phyloP scores from a whole-genome alignment of 345 rosid genomes.

The Brassica nigra region DNA sequence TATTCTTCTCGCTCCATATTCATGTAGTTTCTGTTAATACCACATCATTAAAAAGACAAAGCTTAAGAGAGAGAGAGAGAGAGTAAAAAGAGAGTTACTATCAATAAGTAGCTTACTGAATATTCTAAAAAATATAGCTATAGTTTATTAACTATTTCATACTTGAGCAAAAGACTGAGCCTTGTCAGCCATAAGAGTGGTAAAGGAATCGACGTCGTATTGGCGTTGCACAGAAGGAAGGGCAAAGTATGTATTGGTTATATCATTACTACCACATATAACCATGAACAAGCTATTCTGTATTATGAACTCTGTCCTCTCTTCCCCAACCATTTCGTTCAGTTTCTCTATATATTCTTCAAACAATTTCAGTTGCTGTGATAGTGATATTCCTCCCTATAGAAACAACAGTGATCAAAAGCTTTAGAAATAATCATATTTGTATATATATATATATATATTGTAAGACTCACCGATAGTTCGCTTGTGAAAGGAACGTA shows the following conservation, averaged over 20 bases:
- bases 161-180: conserved; percentile 47
- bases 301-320: not conserved
- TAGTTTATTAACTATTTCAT: not conserved
- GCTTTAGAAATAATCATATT: not conserved
- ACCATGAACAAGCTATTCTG: conserved; percentile 18
- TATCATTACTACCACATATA: conserved; percentile 60
- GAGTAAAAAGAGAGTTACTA: not conserved
- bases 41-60: conserved; percentile 5
- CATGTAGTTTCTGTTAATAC: conserved; percentile 23
- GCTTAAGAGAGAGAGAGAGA: not conserved
- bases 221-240: conserved; percentile 39
- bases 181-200: conserved; percentile 44
- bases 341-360: conserved; percentile 50
- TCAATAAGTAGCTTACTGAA: not conserved
- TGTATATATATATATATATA: not conserved
- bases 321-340: conserved; percentile 24
- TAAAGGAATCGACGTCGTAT: conserved; percentile 45
- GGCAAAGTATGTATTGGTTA: conserved; percentile 52
- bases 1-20: conserved; percentile 38
- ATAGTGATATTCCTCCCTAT: conserved; percentile 49
- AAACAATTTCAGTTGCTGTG: conserved; percentile 49
- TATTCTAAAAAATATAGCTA: not conserved
- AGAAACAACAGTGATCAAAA: not conserved
- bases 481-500: conserved; percentile 56
- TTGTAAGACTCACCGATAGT: conserved; percentile 29